These are phyloP conservation scores for Raffaelea arxii DNA, from an alignment of 2,329 filamentous ascomycete species.

Conservation along the genomic window DNA sequence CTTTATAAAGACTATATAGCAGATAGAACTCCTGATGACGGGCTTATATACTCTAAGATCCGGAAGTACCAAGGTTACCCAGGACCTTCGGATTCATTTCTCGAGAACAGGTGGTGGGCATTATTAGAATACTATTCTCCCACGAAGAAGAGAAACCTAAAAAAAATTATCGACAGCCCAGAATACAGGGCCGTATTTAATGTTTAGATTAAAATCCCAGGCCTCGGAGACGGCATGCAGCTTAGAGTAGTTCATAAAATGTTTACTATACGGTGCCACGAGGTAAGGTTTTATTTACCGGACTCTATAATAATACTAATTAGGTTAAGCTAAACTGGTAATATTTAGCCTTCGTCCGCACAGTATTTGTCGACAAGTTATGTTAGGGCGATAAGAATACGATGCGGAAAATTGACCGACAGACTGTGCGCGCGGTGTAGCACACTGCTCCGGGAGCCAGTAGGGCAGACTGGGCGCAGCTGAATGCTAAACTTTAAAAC, in stretches of 20 bases:
- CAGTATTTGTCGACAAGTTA: not conserved
- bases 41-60: not conserved
- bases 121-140: not conserved
- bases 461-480: not conserved
- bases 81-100: not conserved
- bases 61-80: not conserved
- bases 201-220: not conserved
- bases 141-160: not conserved
- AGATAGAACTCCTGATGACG: not conserved
- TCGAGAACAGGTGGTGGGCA: not conserved
- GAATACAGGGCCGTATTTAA: not conserved
- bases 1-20: not conserved
- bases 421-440: not conserved
- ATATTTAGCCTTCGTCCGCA: not conserved
- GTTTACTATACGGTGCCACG: not conserved
- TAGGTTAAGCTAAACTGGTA: not conserved
- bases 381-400: not conserved
- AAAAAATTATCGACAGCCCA: not conserved
- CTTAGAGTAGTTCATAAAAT: not conserved
- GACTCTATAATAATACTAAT: not conserved
- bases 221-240: not conserved
- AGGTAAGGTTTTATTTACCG: not conserved
- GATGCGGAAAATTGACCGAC: not conserved
- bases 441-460: not conserved
- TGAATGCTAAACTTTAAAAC: not conserved